Percentiles rank a stretch among this genome's conserved stretches.
Evolutionary conservation across 306 rosid genomes (phyloP).

Genomic region (Dryas drummondii): DNA sequence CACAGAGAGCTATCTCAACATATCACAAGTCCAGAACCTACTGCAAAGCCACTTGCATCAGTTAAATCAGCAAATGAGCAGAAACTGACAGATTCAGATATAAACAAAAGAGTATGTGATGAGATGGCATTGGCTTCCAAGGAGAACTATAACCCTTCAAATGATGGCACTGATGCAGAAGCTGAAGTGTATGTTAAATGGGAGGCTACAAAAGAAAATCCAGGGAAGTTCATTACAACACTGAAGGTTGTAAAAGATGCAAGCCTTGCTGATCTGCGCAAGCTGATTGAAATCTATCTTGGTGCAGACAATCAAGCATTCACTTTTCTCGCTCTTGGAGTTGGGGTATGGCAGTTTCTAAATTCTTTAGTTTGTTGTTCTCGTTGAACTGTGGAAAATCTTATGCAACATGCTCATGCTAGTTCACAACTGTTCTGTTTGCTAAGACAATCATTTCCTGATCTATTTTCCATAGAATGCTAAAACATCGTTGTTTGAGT

Average conservation of each 20-base stretch:
- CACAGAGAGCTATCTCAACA: slow-evolving; percentile 78
- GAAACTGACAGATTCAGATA: background rate
- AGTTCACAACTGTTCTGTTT: background rate
- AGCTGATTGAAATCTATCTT: slow-evolving; percentile 23
- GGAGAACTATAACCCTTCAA: slow-evolving; percentile 27
- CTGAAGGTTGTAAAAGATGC: slow-evolving; percentile 18
- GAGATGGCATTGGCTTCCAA: slow-evolving; percentile 16
- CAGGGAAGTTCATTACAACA: slow-evolving; percentile 26
- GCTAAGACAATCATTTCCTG: background rate
- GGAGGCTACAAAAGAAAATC: slow-evolving; percentile 28
- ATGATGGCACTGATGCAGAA: slow-evolving; percentile 10
- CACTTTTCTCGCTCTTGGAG: slow-evolving; percentile 21
- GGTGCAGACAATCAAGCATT: slow-evolving; percentile 26
- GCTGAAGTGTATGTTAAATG: slow-evolving; percentile 29
- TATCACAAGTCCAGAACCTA: slow-evolving; percentile 42
- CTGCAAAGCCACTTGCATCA: slow-evolving; percentile 31
- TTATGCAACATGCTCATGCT: too few relatives aligned
- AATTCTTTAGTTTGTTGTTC: background rate
- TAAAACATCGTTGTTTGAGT: background rate
- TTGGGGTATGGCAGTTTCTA: slow-evolving; percentile 11
- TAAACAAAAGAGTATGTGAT: background rate
- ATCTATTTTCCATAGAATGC: background rate
- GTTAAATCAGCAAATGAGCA: slow-evolving; percentile 9
- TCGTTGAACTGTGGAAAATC: background rate
- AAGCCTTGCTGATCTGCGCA: slow-evolving; percentile 22